Evolutionary conservation across 148 eudicot species (phyloP).

Genomic region (Vaccinium corymbosum): DNA sequence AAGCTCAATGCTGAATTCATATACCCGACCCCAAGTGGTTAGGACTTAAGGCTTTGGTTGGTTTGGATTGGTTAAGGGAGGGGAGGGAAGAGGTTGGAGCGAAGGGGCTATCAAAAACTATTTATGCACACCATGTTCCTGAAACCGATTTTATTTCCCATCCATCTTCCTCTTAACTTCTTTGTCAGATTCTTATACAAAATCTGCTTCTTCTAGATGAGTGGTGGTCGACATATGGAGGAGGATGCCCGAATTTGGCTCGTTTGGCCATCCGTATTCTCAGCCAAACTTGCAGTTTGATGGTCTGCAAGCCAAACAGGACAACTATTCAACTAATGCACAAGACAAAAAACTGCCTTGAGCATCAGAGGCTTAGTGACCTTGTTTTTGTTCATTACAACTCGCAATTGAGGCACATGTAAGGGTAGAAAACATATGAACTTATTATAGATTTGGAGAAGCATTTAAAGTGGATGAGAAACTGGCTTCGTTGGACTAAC

Average conservation of each 20-base stretch:
- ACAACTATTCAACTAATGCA: constrained; percentile 57
- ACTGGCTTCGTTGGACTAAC: background rate
- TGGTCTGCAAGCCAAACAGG: constrained; percentile 39
- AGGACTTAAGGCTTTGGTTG: no score
- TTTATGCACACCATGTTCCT: background rate
- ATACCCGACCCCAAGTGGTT: no score
- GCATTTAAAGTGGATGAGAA: background rate
- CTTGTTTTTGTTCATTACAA: constrained; percentile 79
- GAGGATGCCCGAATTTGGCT: constrained; percentile 79
- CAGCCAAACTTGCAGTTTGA: constrained; percentile 82
- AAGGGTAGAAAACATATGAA: constrained; percentile 20
- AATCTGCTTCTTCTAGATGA: constrained; percentile 48
- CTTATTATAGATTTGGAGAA: background rate
- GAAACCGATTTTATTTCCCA: background rate
- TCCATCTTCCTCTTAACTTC: background rate
- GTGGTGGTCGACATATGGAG: constrained; percentile 98
- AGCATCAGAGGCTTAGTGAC: constrained; percentile 74
- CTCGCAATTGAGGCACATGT: constrained; percentile 66
- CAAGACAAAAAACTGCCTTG: constrained; percentile 57
- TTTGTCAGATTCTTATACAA: background rate
- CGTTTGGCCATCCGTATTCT: constrained; percentile 80
- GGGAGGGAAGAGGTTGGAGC: background rate
- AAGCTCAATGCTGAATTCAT: no score
- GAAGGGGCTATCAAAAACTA: background rate
- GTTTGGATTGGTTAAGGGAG: no score